Evolutionary conservation across 805 yeast species (phyloP), one percentile per base, ranked within the genome.

Genomic region (Wickerhamiella parazyma): DNA sequence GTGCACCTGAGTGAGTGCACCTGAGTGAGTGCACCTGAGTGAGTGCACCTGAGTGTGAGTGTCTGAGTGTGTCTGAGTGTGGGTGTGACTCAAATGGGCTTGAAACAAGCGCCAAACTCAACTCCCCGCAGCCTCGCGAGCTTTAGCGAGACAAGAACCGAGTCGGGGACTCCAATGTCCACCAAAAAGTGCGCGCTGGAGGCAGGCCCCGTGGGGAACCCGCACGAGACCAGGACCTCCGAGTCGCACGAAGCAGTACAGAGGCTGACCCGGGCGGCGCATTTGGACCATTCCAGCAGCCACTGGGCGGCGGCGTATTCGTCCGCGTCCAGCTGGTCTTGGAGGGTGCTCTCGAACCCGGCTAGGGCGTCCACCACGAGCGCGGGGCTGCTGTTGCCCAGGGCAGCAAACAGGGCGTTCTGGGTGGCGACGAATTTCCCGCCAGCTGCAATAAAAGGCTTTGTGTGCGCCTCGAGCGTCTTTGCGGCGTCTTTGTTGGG

Each of bases 281-380:
- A 56, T 6, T 67, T 81, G 45, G 79, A 72, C 94, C 95, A 86
- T 4, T 62, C 59, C 20, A 83, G 71, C 16, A 83, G 59, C 26
- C 65, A 61, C 22, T 58, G 55, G 17, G 54, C 54, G 14, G 54
- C 43, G 4, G 56, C 51, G 10, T 49, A 45, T 17, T 48, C 49
- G 18, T 49, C 50, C 35, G 54, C 58, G 37, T 59, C 59, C 41
- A 62, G 65, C 33, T 78, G 59, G 56, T 81, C 91, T 25, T 70
- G 70, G 41, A 82, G 60, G 44, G 73, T 80, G 19, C 75, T 72
- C 52, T 83, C 91, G 50, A 74, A 79, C 0, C 95, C 95, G 56
- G 82, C 94, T 51, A 86, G 66, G 1, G 86, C 91, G 59, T 86
- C 96, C 16, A 86, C 55, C 8, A 85, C 71, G 47, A 86, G 65